A percentile compares a stretch with the other conserved stretches of the same genome.
These are phyloP conservation scores for Thelonectria discophora DNA, from an alignment of 2,329 filamentous ascomycete species.

Conservation along the genomic window DNA sequence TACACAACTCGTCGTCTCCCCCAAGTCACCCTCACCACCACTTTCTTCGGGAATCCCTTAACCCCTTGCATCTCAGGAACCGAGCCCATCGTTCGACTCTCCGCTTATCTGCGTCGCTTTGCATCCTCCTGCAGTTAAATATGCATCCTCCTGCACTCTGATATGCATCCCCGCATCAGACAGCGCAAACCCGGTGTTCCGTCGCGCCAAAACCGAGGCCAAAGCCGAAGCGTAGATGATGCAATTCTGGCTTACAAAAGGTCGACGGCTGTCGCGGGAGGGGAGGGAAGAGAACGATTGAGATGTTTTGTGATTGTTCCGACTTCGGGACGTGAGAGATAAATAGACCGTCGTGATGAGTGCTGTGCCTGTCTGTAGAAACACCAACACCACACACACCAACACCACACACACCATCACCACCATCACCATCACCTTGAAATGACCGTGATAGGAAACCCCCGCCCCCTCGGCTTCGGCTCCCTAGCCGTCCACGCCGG, in stretches of 20 bases:
- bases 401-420: no score
- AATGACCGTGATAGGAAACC: not conserved
- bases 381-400: no score
- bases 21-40: no score
- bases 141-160: no score
- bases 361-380: no score
- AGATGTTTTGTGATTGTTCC: not conserved
- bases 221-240: slow-evolving; percentile 4
- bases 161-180: no score
- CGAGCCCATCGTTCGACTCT: no score
- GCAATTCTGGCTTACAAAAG: not conserved
- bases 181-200: not conserved
- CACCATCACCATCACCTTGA: not conserved
- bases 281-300: not conserved
- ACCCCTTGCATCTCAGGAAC: no score
- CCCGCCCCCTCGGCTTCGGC: slow-evolving; percentile 65
- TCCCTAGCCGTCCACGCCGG: slow-evolving; percentile 96
- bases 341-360: not conserved
- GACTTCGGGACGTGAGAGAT: not conserved
- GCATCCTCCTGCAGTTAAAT: no score
- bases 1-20: no score
- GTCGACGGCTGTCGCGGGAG: not conserved
- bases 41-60: no score
- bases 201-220: not conserved
- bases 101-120: no score